phyloP scores from a whole-genome alignment of 176 grass and related monocot genomes.

The Bolboschoenus planiculmis region DNA sequence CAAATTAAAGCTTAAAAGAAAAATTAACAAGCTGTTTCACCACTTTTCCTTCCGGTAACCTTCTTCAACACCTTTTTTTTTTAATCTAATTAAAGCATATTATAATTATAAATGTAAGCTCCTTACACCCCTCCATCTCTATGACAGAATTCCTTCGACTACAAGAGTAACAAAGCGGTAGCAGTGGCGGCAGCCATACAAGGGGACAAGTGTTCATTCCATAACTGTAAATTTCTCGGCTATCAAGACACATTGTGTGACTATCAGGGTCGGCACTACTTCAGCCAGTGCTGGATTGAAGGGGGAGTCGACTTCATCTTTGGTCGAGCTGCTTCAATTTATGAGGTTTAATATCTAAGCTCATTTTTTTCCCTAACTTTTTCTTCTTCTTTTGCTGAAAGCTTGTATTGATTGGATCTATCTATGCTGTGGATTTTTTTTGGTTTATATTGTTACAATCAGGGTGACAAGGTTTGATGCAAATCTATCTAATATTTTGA shows the following conservation, averaged over 20 bases:
- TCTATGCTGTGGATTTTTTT: background rate
- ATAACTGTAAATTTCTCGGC: conserved; percentile 14
- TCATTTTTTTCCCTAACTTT: too few species aligned
- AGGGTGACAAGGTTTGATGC: background rate
- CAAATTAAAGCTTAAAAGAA: background rate
- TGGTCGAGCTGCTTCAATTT: conserved; percentile 23
- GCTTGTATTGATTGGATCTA: background rate
- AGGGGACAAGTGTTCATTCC: conserved; percentile 29
- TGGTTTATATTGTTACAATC: background rate
- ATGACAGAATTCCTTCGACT: conserved; percentile 18
- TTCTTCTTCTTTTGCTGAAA: background rate
- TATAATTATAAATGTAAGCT: background rate
- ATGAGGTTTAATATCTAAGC: background rate
- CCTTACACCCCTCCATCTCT: background rate
- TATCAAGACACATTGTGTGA: conserved; percentile 31
- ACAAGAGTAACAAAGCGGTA: background rate
- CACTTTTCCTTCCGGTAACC: too few species aligned
- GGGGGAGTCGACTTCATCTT: conserved; percentile 33
- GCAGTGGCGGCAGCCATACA: conserved; percentile 18
- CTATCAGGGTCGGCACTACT: conserved; percentile 24
- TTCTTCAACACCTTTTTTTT: too few species aligned
- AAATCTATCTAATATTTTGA: background rate
- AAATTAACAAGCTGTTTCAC: too few species aligned
- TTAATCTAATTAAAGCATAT: too few species aligned
- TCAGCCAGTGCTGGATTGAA: conserved; percentile 26